Base-by-base conservation (phyloP, 139 green algal species). In the Dunaliella primolecta region DNA sequence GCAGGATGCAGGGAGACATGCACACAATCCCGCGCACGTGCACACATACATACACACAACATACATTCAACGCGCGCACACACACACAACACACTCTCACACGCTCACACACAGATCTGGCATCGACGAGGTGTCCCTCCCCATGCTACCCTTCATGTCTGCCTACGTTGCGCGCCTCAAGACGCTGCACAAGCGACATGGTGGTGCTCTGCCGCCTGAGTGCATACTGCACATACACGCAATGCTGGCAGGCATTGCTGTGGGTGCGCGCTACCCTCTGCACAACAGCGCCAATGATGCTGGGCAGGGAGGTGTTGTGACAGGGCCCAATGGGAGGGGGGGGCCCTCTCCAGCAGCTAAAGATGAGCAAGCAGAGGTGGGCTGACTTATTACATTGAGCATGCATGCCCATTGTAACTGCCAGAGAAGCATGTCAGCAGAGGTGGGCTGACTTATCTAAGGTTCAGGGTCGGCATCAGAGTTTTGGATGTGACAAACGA, bases 101-200 rank as follows among this genome's bases (percentile, higher is more conserved):
- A 64, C 46, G 15, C 46, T 25, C 46, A 64, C 46, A 64, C 46
- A 64, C 35, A 64, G 35, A 21, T 76, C 79, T 7, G 78, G 80
- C 32, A n/a, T 88, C 0, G 93, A 96, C 31, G 92, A 94, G 31
- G 90, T 97, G 72, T 84, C 86, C 2, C 86, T 93, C 75, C 89
- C 93, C 25, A 86, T 96, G 56, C 78, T 96, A 36, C 90, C 93
- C 23, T 97, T 97, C 90, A 91, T 98, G 78, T 83, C 86, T 7
- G 85, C 90, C 1, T 98, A 95, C 82, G 87, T 95, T 2, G 85
- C 86, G 35, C 85, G 93, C 24, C 80, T 98, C 55, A 91, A 92
- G 36, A 81, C 89, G 70, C 86, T 92, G 55, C 84, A 90, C 29
- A 94, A 94, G 74, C 78, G 90, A 74, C 89, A 82, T 64, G 75